These are phyloP conservation scores for Endocarpon pusillum DNA, from an alignment of 495 filamentous ascomycete genomes.

Conservation along the genomic window DNA sequence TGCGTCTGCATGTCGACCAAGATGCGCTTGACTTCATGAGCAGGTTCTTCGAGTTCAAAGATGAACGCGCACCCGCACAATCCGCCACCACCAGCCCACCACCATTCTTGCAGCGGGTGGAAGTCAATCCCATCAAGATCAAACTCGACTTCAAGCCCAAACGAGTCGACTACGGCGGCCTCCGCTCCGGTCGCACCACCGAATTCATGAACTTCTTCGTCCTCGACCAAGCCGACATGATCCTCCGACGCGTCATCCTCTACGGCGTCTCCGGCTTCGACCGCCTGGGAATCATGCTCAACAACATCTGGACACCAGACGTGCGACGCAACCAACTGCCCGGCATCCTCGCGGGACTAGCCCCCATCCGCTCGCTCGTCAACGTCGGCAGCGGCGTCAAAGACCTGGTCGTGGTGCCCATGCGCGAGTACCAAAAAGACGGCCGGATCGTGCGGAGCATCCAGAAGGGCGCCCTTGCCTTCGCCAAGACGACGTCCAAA, in stretches of 20 bases:
- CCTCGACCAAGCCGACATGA: conserved; percentile 74
- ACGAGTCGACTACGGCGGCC: conserved; percentile 79
- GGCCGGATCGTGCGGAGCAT: conserved; percentile 83
- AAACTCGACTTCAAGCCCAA: conserved; percentile 96
- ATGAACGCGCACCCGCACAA: conserved; percentile 39
- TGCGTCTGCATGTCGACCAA: conserved; percentile 91
- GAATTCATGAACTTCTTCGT: conserved; percentile 99
- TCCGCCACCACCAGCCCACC: conserved; percentile 27
- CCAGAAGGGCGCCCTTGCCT: conserved; percentile 71
- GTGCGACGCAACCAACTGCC: conserved; percentile 82
- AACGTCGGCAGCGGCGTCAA: conserved; percentile 77
- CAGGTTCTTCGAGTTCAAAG: conserved; percentile 93
- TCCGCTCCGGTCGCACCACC: conserved; percentile 93
- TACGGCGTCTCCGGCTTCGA: conserved; percentile 87
- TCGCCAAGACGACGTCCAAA: conserved; percentile 80
- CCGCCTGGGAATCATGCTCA: conserved; percentile 67
- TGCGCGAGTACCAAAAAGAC: conserved; percentile 85
- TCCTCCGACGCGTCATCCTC: conserved; percentile 73
- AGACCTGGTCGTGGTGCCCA: conserved; percentile 73
- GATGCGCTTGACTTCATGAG: conserved; percentile 96
- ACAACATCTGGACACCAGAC: conserved; percentile 95
- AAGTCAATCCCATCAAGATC: conserved; percentile 67
- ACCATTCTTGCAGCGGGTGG: conserved; percentile 79
- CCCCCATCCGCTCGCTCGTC: conserved; percentile 71
- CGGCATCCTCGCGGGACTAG: conserved; percentile 75